Evolutionary conservation across 2,329 filamentous ascomycete genomes (phyloP).

Genomic region (Paraphaeosphaeria sporulosa): DNA sequence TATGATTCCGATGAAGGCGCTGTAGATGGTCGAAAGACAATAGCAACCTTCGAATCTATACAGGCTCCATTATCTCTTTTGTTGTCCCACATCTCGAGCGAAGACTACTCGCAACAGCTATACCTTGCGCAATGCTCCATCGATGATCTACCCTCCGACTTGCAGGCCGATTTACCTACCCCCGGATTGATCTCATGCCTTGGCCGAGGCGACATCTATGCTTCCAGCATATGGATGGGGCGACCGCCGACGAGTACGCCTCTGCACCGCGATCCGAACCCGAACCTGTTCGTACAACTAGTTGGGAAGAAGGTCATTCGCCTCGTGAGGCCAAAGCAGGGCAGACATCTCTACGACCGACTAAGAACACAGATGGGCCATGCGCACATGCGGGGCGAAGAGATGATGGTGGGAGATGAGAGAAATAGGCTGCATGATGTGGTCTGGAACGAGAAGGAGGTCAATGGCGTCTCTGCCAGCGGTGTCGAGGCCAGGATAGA

Average conservation of each 20-base stretch:
- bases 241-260: slow-evolving; percentile 87
- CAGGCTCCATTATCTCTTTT: slow-evolving; percentile 71
- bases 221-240: slow-evolving; percentile 87
- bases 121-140: slow-evolving; percentile 89
- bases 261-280: slow-evolving; percentile 90
- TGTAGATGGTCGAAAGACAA: background rate
- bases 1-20: slow-evolving; percentile 9
- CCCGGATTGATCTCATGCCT: slow-evolving; percentile 69
- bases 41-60: slow-evolving; percentile 63
- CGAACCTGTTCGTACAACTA: slow-evolving; percentile 89
- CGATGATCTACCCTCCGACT: slow-evolving; percentile 66
- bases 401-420: slow-evolving; percentile 91
- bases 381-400: slow-evolving; percentile 72
- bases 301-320: slow-evolving; percentile 75
- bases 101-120: slow-evolving; percentile 55
- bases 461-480: slow-evolving; percentile 12
- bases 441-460: slow-evolving; percentile 67
- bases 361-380: slow-evolving; percentile 32
- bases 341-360: slow-evolving; percentile 70
- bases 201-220: slow-evolving; percentile 85
- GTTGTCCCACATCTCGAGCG: slow-evolving; percentile 58
- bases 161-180: slow-evolving; percentile 72
- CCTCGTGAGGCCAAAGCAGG: slow-evolving; percentile 71
- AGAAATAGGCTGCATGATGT: slow-evolving; percentile 69
- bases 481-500: slow-evolving; percentile 57